Base-by-base conservation (phyloP, 73 alveolate species). In the Loxodes magnus region DNA sequence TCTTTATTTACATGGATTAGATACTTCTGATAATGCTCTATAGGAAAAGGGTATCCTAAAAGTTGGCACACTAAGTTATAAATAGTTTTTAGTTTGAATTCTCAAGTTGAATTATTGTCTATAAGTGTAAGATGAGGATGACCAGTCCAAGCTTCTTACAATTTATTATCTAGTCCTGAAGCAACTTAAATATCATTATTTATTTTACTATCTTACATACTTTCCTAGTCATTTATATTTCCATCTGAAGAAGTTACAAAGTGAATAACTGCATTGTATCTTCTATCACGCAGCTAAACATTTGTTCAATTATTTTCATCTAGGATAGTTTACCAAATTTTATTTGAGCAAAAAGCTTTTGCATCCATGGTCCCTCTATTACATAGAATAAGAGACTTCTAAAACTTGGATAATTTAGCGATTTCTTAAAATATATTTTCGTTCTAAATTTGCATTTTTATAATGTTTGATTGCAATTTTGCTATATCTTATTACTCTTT, bases 211-310 rank as follows among this genome's bases (percentile, higher is more conserved):
- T 66, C 58, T 30, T 72, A 66, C 60, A 59, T 50, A 15, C 35
- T n/a, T 10, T 55, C 24, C 35, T 70, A 72, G 46, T 33, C 64
- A 14, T 57, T 54, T 26, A 56, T 56, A 12, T 86, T 80, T 9
- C 87, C 84, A 57, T 79, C 83, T 12, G 92, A 86, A 7, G 92
- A 86, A 17, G 92, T 73, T 9, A 79, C 85, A 62, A 79, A 35
- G 42, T 79, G 92, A 4, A 79, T 26, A 27, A 79, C 72, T 25
- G 79, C 71, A 44, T 79, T 83, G 43, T 79, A 79, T 51, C 92
- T 25, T 35, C 51, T 26, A 53, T 79, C 92, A 34, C 92, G 57
- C 43, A 79, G 33, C 26, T 74, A 53, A 6, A 74, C 67, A 22
- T 39, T 59, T 30, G 51, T 43, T 61, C 77, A 66, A 3, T 79